Evolutionary conservation across 1,284 basidiomycete genomes (phyloP), one percentile per base, ranked within the genome.

Genomic region (Coriolopsis trogii): DNA sequence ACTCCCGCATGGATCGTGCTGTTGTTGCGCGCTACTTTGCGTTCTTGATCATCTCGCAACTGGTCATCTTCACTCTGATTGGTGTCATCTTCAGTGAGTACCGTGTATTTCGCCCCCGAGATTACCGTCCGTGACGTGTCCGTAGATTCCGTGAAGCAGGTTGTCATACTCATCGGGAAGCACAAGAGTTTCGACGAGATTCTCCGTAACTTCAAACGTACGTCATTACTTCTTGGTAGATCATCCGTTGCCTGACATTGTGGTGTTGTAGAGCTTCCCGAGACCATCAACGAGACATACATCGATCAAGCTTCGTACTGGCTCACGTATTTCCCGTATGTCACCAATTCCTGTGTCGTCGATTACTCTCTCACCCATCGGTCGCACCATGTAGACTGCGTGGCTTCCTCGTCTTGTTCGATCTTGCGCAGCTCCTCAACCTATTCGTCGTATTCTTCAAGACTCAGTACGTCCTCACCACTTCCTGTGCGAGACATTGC

Each of bases 371-470:
- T 13, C 23, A 3, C 9, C 4, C 9, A 25, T 46, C 30, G 20
- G 16, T n/a, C n/a, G n/a, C 30, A 44, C 3, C 30, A 26, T 16
- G 28, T 45, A 91, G 89, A 4, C 79, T 98, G 29, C 91, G 95
- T 65, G 95, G 95, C 25, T 97, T 97, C 79, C 79, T 98, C 39
- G 87, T 87, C 21, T 74, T 98, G 51, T 98, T 98, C 65, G 97
- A 99, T 68, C 78, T 99, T 36, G 95, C 96, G 5, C 97, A 99
- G 70, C 85, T 98, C 48, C 72, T 98, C 72, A 96, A 97, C 66
- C 79, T 99, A 28, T 65, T 95, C 12, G 84, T 90, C 75, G 83
- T 95, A 18, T 95, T 87, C 29, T 76, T 98, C 72, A 91, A 91
- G 71, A 94, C 91, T 3, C 74, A 80, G 79, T 81, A 62, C 51